Evolutionary conservation across 441 rosid genomes (phyloP), one percentile per base, ranked within the genome.

Genomic region (Erodium moschatum): DNA sequence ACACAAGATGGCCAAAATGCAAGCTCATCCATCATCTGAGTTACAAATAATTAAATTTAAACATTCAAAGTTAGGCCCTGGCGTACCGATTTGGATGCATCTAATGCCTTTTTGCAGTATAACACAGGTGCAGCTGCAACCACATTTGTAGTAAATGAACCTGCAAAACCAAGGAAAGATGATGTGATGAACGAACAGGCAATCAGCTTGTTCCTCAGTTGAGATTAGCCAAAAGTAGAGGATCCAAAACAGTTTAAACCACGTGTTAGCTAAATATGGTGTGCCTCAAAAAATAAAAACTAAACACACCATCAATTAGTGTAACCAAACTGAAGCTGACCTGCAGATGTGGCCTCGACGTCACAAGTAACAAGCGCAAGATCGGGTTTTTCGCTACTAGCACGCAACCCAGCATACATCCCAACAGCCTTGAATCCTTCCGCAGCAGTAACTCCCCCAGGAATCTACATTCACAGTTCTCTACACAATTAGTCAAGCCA

Each of bases 51-150:
- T 15, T 67, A n/a, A 58, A 16, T 60, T 27, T 54, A 35, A 64
- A 21, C 24, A 60, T 65, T 21, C 50, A 66, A 68, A 64, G 20
- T 20, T 5, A 68, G 52, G 19, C 50, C 16, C 60, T 1, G n/a
- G 50, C 77, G 67, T 84, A 91, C 97, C 71, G 79, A 85, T 77
- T 81, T 75, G 0, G 86, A 84, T 29, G 56, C 70, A 62, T 83
- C 87, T 65, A 90, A 79, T 16, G 81, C 75, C 19, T 80, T 84
- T 81, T 86, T 88, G 78, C 97, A 90, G 77, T 94, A 87, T 70
- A 89, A 54, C 7, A 94, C 92, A 6, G 97, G 96, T 73, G 99
- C 99, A 69, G 97, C 97, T 58, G 96, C 94, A 81, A 94, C 96
- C 72, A 94, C 77, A 72, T 87, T 91, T 3, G 79, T 83, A 31